phyloP scores from a whole-genome alignment of 352 stramenopile genomes.

The Pythium brassicae region DNA sequence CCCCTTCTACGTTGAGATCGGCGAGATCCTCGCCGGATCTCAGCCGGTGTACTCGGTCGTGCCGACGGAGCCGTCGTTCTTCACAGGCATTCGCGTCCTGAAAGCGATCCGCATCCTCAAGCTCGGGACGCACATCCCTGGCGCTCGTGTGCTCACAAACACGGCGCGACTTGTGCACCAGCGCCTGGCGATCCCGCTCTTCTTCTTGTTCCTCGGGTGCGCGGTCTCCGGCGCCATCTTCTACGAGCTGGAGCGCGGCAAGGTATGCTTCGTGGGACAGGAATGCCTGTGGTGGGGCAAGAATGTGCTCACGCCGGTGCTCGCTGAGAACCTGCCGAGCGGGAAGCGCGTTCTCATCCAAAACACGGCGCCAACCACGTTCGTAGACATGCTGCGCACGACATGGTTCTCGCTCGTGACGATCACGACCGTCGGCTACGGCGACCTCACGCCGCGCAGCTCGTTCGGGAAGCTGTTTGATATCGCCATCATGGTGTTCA shows the following conservation, averaged over 20 bases:
- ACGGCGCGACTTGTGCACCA: slow-evolving; percentile 30
- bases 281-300: slow-evolving; percentile 35
- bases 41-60: slow-evolving; percentile 34
- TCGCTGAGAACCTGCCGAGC: slow-evolving; percentile 17
- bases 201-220: slow-evolving; percentile 47
- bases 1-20: slow-evolving; percentile 29
- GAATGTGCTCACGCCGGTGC: slow-evolving; percentile 32
- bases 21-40: slow-evolving; percentile 16
- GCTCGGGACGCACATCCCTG: slow-evolving; percentile 35
- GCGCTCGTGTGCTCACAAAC: slow-evolving; percentile 26
- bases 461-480: slow-evolving; percentile 39
- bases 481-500: slow-evolving; percentile 46
- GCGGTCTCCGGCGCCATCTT: slow-evolving; percentile 35
- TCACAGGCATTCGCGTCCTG: slow-evolving; percentile 30
- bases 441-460: slow-evolving; percentile 36
- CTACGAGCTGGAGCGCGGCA: slow-evolving; percentile 47
- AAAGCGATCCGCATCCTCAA: slow-evolving; percentile 51
- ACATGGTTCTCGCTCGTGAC: slow-evolving; percentile 47
- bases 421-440: slow-evolving; percentile 52
- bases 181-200: slow-evolving; percentile 37
- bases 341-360: slow-evolving; percentile 41
- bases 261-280: slow-evolving; percentile 25
- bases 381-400: slow-evolving; percentile 42
- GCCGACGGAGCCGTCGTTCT: slow-evolving; percentile 35
- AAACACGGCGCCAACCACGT: slow-evolving; percentile 22